phyloP scores from a whole-genome alignment of 2,329 filamentous ascomycete species.

The Dactylellina sp. region DNA sequence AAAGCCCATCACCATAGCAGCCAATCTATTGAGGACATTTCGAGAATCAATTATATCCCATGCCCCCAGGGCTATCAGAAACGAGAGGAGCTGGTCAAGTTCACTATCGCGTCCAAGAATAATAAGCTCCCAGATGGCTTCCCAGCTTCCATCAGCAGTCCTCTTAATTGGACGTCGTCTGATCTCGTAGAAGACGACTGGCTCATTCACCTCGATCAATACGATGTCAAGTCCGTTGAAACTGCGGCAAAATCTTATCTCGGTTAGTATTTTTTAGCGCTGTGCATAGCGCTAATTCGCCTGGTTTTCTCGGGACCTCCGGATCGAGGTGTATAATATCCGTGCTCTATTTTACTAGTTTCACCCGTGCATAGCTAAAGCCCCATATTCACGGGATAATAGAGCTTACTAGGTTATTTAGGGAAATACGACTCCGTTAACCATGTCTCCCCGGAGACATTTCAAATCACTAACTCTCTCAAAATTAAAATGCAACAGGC shows the following conservation, averaged over 20 bases:
- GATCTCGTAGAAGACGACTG: conserved; percentile 43
- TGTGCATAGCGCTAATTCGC: neutral
- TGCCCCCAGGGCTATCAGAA: conserved; percentile 30
- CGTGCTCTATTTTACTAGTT: too few relatives aligned
- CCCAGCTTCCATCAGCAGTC: conserved; percentile 21
- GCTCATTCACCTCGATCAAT: conserved; percentile 24
- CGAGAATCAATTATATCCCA: conserved; percentile 47
- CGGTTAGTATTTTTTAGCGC: conserved; percentile 26
- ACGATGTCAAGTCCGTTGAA: conserved; percentile 44
- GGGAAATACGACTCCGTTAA: conserved; percentile 41
- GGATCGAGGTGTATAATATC: too few relatives aligned
- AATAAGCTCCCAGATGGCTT: conserved; percentile 32
- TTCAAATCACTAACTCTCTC: conserved; percentile 34
- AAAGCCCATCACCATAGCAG: conserved; percentile 12
- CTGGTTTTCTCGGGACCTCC: too few relatives aligned
- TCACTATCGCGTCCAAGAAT: conserved; percentile 4
- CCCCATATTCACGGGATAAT: neutral
- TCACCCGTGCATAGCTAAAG: neutral
- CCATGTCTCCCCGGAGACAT: conserved; percentile 44
- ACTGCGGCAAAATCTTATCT: conserved; percentile 49
- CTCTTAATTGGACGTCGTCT: conserved; percentile 34
- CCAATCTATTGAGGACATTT: conserved; percentile 14
- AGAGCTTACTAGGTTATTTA: conserved; percentile 34
- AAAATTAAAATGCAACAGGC: conserved; percentile 48
- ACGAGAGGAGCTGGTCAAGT: conserved; percentile 34